Base-by-base conservation (phyloP, 208 protist genomes). In the Wallacemonas rigidus region DNA sequence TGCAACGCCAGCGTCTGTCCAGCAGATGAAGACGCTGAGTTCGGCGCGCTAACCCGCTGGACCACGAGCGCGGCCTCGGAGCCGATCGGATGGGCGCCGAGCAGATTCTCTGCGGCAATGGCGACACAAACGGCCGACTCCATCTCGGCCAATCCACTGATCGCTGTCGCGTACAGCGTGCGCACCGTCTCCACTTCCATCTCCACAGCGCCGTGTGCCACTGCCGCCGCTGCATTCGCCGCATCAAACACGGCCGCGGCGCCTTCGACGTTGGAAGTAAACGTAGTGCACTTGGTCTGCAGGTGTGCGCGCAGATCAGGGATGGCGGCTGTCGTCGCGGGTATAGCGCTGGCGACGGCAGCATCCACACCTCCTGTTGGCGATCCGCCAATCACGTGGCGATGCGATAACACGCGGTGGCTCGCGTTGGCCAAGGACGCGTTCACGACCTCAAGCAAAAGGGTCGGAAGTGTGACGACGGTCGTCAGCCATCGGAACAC, bases 391-490 rank as follows among this genome's bases (percentile, higher is more conserved):
- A 83, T 74, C 4, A 90, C 68, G 54, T 57, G 82, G 64, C 80
- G 89, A 67, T 95, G 86, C 6, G 80, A 91, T 71, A 92, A 69
- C 4, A 91, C 43, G 39, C 79, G 82, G 74, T 95, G 87, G 39
- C 86, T 53, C 35, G 80, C 76, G 70, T 92, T 92, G 50, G 76
- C 71, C 45, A 92, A 67, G 51, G 79, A 85, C 44, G 87, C 87
- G 65, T 91, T 74, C 15, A 80, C 60, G 3, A 86, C 72, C 67
- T 92, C 86, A 45, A 90, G 43, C 62, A 91, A 69, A 51, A 92
- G 69, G n/a, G 48, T 67, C 4, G 40, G 17, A 15, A 47, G 47
- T 17, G 80, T 70, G 45, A 91, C 62, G 7, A 79, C 70, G 26
- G 60, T 70, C 35, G 72, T 76, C 57, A 95, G 69, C 90, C 90